Conservation (phyloP, 352 stramenopile genomes). For the Sclerospora graminicola region DNA sequence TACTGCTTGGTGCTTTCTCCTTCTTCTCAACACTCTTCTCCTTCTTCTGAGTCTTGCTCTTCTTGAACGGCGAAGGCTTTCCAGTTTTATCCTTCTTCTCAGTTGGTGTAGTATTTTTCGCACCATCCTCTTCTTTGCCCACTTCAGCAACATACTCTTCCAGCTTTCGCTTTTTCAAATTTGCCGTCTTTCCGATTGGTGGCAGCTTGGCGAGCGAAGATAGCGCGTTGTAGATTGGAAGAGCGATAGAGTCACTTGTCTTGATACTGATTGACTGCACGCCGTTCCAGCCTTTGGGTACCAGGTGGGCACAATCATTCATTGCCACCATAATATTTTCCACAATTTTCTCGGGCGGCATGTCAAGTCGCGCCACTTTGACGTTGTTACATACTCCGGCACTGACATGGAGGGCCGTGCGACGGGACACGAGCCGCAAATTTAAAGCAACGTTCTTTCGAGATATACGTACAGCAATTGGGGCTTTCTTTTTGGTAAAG, state of each 20-base stretch:
- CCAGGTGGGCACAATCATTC: constrained; percentile 60
- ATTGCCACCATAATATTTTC: constrained; percentile 68
- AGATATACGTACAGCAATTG: constrained; percentile 62
- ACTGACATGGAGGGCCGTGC: constrained; percentile 81
- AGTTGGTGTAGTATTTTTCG: constrained; percentile 13
- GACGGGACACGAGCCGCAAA: constrained; percentile 34
- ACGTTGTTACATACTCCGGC: constrained; percentile 85
- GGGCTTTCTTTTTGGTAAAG: constrained; percentile 76
- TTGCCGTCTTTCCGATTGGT: constrained; percentile 34
- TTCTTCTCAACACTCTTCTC: constrained; percentile 3
- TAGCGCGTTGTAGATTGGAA: constrained; percentile 87
- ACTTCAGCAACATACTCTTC: constrained; percentile 31
- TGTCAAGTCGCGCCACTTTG: constrained; percentile 63
- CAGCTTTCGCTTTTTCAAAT: constrained; percentile 56
- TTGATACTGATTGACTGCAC: constrained; percentile 90
- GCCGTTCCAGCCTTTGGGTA: constrained; percentile 87
- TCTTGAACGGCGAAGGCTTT: too few relatives aligned
- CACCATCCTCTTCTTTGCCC: constrained; percentile 4
- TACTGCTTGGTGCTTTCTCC: constrained; percentile 3
- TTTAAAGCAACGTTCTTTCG: constrained; percentile 40
- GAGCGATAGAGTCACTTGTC: constrained; percentile 73
- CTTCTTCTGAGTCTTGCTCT: background rate
- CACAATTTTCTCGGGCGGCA: constrained; percentile 54
- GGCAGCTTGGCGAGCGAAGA: constrained; percentile 52
- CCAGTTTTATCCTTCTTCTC: constrained; percentile 8